Conservation (phyloP, 495 filamentous ascomycete genomes). For the Penicillium longicatenatum region DNA sequence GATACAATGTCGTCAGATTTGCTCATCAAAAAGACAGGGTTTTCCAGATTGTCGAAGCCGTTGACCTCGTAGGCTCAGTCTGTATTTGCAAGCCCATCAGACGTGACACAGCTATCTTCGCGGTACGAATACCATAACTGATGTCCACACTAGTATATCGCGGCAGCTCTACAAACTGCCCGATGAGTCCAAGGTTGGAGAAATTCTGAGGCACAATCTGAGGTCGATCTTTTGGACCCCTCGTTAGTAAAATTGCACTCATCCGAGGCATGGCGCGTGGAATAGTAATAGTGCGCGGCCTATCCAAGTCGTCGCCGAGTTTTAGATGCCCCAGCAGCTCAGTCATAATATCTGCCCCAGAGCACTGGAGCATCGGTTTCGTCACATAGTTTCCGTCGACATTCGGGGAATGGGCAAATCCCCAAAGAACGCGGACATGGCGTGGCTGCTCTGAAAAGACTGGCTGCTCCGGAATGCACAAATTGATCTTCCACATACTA, state of each 20-base stretch:
- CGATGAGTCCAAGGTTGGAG: neutral
- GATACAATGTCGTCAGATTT: too few species aligned
- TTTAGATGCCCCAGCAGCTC: neutral
- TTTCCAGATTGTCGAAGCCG: neutral
- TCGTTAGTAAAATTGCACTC: neutral
- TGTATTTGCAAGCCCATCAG: neutral
- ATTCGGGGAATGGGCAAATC: neutral
- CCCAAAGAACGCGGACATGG: neutral
- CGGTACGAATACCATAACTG: neutral
- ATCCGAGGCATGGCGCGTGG: neutral
- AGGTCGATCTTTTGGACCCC: neutral
- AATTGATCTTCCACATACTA: neutral
- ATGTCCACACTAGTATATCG: neutral
- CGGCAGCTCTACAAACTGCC: neutral
- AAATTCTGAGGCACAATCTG: neutral
- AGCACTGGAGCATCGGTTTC: too few species aligned
- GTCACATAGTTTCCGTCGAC: neutral
- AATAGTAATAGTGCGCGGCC: too few species aligned
- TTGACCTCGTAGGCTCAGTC: neutral
- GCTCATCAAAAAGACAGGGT: neutral
- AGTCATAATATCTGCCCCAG: neutral
- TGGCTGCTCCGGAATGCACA: neutral
- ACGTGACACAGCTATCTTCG: neutral
- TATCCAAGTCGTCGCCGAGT: neutral
- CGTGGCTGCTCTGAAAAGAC: too few species aligned